Evolutionary conservation across 176 grass and related monocot genomes (phyloP), one percentile per base, ranked within the genome.

Genomic region (Aegilops sharonensis): DNA sequence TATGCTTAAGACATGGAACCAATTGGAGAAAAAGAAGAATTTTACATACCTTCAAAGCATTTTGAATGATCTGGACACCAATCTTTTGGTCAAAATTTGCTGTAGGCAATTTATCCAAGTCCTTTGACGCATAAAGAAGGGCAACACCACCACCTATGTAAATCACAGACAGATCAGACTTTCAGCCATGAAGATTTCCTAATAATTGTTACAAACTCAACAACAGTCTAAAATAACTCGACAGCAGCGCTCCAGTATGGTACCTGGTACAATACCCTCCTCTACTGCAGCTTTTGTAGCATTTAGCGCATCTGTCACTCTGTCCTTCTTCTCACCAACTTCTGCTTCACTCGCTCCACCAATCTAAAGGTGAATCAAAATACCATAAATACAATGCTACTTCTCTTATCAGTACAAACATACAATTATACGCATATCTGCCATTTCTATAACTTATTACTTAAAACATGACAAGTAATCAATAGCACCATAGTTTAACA

Each of bases 1-100:
- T 18, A 54, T 18, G 50, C 50, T 6, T 2, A 83, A 50, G 5
- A 37, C 21, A 40, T 15, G 9, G 9, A 36, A 81, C 15, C 43
- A 65, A 17, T 6, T 48, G 20, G 15, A 60, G 57, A 29, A 67
- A 10, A 36, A 23, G 48, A 20, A 35, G 4, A 68, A 11, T 37
- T 20, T 21, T 47, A 11, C 14, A 30, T 75, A 87, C 84, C 64
- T 85, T 99, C 75, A 94, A 83, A 68, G 97, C 92, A 87, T 99
- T 99, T 64, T 99, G 97, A 91, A 99, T 99, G 64, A 99, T 99
- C 80, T 96, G 97, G 27, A 99, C 94, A 74, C 94, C 97, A 54
- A 99, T 96, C 85, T 93, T 96, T 87, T 96, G 97, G 73, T 99
- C 97, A 40, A 94, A 96, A 83, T 99, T 99, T 3, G 92, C 90